These are phyloP conservation scores for Volvox carteri DNA, from an alignment of 163 green algal genomes.

Conservation along the genomic window DNA sequence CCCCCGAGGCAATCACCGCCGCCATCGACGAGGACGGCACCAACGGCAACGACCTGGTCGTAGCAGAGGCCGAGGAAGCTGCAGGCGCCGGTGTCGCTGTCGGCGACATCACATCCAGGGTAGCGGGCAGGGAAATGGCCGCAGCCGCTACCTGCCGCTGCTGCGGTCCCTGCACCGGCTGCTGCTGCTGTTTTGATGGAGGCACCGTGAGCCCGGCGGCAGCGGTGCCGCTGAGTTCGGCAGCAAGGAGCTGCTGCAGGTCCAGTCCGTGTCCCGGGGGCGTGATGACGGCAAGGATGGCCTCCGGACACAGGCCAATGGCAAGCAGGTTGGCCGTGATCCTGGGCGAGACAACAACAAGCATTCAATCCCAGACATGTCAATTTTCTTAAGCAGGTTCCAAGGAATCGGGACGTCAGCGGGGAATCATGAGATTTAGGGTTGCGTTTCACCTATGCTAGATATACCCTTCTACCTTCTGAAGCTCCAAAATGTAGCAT, in stretches of 20 bases:
- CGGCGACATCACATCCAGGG: not conserved
- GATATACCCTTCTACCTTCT: too few relatives aligned
- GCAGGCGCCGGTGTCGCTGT: not conserved
- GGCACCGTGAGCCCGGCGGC: not conserved
- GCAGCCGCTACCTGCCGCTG: not conserved
- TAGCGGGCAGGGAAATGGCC: not conserved
- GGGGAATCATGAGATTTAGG: too few relatives aligned
- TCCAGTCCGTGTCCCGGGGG: slow-evolving; percentile 17
- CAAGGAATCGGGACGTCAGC: too few relatives aligned
- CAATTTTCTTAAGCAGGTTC: too few relatives aligned
- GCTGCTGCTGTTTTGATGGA: too few relatives aligned
- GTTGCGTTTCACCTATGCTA: too few relatives aligned
- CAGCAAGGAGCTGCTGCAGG: not conserved
- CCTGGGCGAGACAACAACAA: too few relatives aligned
- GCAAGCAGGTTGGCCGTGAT: slow-evolving; percentile 49
- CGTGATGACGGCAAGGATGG: slow-evolving; percentile 52
- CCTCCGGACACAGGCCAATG: slow-evolving; percentile 46
- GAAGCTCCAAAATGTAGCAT: too few relatives aligned
- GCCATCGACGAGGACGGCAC: not conserved
- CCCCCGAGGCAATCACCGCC: not conserved
- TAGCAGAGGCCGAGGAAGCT: not conserved
- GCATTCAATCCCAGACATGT: too few relatives aligned
- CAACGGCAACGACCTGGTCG: not conserved
- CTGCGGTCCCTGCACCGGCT: not conserved
- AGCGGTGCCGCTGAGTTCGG: not conserved